phyloP scores from a whole-genome alignment of 176 grass and related monocot species.

The Carex kokanica region DNA sequence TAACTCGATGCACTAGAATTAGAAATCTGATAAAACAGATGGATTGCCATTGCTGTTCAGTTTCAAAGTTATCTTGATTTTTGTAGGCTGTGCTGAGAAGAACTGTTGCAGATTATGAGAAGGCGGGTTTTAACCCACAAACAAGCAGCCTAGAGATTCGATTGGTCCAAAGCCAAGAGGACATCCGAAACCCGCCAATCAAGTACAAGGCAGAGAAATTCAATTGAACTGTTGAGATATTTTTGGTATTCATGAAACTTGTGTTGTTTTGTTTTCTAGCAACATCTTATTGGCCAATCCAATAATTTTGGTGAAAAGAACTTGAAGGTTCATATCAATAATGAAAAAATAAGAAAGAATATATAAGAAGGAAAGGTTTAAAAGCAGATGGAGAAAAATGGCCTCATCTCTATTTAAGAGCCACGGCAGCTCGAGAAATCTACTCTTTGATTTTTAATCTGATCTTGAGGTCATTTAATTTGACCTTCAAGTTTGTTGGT shows the following conservation, averaged over 20 bases:
- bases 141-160: conserved; percentile 89
- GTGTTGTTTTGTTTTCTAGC: background rate
- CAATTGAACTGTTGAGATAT: conserved; percentile 34
- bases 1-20: background rate
- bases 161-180: conserved; percentile 83
- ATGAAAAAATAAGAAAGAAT: background rate
- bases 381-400: background rate
- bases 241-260: conserved; percentile 6
- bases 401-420: background rate
- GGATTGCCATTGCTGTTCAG: background rate
- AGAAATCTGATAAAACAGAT: background rate
- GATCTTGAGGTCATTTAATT: background rate
- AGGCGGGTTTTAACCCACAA: conserved; percentile 71
- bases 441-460: background rate
- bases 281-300: background rate
- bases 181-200: conserved; percentile 61
- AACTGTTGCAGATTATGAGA: conserved; percentile 74
- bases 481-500: background rate
- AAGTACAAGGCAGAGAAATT: conserved; percentile 71
- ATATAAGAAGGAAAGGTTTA: background rate
- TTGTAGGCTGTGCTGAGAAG: conserved; percentile 70
- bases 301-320: conserved; percentile 3
- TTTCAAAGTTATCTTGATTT: background rate
- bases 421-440: background rate
- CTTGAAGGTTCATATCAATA: background rate